Evolutionary conservation across 768 basidiomycete species (phyloP), one percentile per base, ranked within the genome.

Genomic region (Trametes sanguinea): DNA sequence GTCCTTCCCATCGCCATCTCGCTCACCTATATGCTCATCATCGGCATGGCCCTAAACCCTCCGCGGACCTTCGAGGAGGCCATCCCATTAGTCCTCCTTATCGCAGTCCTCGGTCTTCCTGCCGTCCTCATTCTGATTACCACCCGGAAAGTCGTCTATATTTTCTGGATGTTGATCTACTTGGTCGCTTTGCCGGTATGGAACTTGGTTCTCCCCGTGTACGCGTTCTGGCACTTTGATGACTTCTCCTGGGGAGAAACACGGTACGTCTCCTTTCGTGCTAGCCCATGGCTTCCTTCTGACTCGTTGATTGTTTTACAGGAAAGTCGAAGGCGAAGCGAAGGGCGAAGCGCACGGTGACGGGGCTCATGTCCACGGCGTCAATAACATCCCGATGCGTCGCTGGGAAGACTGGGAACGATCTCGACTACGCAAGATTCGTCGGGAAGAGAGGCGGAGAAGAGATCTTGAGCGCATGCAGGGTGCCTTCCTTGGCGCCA

Each of bases 171-270:
- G 94, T 73, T 95, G 72, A 86, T 95, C 71, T 98, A 99, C 79
- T 83, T 99, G 11, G 59, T 87, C 53, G 95, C 97, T 32, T 78
- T 99, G 43, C 97, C 97, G 0, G 82, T 99, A 33, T 99, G 97
- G 97, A 98, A 98, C 74, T 90, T 96, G 65, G 78, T 96, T 46
- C 81, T 98, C 3, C 95, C 96, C 10, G 79, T 97, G 8, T 99
- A 99, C 76, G 90, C 95, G 13, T 98, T 98, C 74, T 97, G 95
- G 94, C 95, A 98, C 76, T 98, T 99, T 74, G 96, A 98, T 66
- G 97, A 99, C 76, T 98, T 99, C 76, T 95, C 94, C 32, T 99
- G 97, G 97, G 97, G 97, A 69, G 94, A 98, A 76, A 99, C 97
- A 17, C 87, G 95, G 93, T 93, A 69, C 57, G 86, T 76, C 39